phyloP scores from a whole-genome alignment of 306 rosid genomes.

The Dryas alaskensis region DNA sequence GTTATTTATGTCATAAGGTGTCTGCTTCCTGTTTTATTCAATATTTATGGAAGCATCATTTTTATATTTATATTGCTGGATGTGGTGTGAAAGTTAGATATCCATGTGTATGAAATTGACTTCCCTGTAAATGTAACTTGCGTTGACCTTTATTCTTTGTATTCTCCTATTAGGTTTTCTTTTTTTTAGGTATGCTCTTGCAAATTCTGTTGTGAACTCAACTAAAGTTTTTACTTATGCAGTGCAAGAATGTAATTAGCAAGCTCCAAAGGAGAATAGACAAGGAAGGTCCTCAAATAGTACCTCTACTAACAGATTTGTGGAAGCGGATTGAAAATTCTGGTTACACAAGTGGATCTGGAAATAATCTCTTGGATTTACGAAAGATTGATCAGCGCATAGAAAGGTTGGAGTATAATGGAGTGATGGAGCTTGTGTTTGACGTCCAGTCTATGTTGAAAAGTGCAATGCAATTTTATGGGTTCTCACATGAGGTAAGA shows the following conservation, averaged over 20 bases:
- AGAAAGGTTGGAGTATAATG: slow-evolving; percentile 77
- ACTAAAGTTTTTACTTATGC: slow-evolving; percentile 30
- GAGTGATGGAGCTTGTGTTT: slow-evolving; percentile 78
- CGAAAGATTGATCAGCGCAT: slow-evolving; percentile 81
- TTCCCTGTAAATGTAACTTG: neutral
- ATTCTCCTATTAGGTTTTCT: neutral
- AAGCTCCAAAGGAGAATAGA: slow-evolving; percentile 83
- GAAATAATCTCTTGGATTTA: slow-evolving; percentile 65
- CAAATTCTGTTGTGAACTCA: slow-evolving; percentile 24
- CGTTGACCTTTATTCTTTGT: slow-evolving; percentile 14
- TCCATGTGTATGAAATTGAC: neutral
- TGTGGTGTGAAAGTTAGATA: neutral
- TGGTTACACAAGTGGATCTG: slow-evolving; percentile 52
- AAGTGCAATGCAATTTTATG: slow-evolving; percentile 76
- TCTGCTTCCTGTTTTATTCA: slow-evolving; percentile 6
- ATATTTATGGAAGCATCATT: neutral
- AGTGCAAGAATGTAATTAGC: slow-evolving; percentile 92
- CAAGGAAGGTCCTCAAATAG: slow-evolving; percentile 86
- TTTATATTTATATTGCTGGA: neutral
- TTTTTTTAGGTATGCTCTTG: slow-evolving; percentile 7
- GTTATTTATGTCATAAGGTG: neutral
- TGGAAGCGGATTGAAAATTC: slow-evolving; percentile 84
- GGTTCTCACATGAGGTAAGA: slow-evolving; percentile 77
- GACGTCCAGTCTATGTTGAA: slow-evolving; percentile 92
- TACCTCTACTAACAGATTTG: slow-evolving; percentile 83